Evolutionary conservation across 73 alveolate species (phyloP), one percentile per base, ranked within the genome.

Genomic region (Effrenium voratum): DNA sequence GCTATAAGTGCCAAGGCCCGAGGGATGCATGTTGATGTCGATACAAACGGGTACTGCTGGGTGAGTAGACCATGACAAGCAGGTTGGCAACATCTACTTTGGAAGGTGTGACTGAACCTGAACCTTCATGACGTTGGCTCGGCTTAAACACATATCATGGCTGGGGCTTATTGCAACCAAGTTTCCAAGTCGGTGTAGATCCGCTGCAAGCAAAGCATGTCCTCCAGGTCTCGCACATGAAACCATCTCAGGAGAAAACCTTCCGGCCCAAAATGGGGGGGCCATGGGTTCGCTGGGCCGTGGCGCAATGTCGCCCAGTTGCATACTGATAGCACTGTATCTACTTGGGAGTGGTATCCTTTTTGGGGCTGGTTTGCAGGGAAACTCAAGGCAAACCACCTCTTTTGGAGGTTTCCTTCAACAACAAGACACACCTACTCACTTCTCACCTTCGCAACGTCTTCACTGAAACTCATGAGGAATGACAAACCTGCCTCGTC

Each of bases 201-300:
- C 66, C 98, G 98, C 91, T 91, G 98, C 47, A 91, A 63, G 44
- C 91, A 91, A 24, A 73, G 88, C 98, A 91, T 91, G 63, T 91
- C 98, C 98, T 90, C 43, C 28, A 4, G 52, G 24, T 19, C 68
- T 28, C 24, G 68, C 68, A 28, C 68, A 0, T 55, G 68, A 55
- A 28, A 55, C 32, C 68, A 55, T 55, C 1, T 28, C 15, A 55
- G 68, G 68, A 19, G 32, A 19, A 55, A 55, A 55, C 24, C 68
- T 55, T 19, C 10, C 73, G 30, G 73, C 73, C 34, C 73, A 59
- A 59, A 59, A 59, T n/a, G 5, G 30, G 73, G 73, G 22, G 22
- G 30, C 10, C 68, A 55, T 10, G 22, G 68, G 68, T 13, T 55
- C 68, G 10, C 30, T 55, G 68, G 68, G 68, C 68, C 10, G 30